These are phyloP conservation scores for Pseudonitzschia pungens DNA, from an alignment of 108 stramenopile genomes.

Conservation along the genomic window DNA sequence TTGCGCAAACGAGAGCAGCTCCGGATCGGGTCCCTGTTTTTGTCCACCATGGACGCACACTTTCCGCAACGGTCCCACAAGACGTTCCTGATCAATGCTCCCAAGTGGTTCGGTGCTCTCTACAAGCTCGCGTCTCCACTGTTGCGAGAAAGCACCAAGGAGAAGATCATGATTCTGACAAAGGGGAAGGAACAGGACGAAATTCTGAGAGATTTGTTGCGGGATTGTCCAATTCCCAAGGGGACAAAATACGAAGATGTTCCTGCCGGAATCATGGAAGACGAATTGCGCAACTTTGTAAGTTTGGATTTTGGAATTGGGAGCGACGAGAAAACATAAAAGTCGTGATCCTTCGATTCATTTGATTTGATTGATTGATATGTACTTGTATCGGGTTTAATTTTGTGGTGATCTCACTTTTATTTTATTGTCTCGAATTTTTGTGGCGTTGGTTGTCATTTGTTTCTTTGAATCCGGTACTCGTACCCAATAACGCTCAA, in stretches of 20 bases:
- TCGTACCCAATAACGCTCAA: not conserved
- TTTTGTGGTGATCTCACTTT: too few species aligned
- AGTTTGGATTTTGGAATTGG: constrained; percentile 2
- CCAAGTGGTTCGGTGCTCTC: constrained; percentile 67
- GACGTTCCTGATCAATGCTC: constrained; percentile 76
- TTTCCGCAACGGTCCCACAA: constrained; percentile 73
- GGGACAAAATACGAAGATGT: constrained; percentile 10
- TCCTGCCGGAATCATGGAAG: constrained; percentile 25
- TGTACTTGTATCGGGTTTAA: too few species aligned
- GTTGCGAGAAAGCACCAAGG: constrained; percentile 67
- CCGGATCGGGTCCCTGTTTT: constrained; percentile 61
- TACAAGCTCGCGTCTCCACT: constrained; percentile 69
- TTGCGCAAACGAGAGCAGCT: constrained; percentile 57
- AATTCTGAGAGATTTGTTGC: constrained; percentile 6
- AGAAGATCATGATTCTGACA: constrained; percentile 67
- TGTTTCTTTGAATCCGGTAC: not conserved
- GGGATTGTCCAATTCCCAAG: constrained; percentile 9
- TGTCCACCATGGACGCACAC: constrained; percentile 63
- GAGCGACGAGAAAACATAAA: too few species aligned
- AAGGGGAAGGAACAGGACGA: constrained; percentile 21
- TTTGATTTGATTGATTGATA: too few species aligned
- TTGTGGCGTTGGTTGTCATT: not conserved
- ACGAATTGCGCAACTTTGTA: constrained; percentile 38
- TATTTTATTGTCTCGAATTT: not conserved
- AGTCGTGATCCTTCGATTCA: too few species aligned